phyloP scores from a whole-genome alignment of 2,329 filamentous ascomycete species.

The Ophiostoma perfectum region DNA sequence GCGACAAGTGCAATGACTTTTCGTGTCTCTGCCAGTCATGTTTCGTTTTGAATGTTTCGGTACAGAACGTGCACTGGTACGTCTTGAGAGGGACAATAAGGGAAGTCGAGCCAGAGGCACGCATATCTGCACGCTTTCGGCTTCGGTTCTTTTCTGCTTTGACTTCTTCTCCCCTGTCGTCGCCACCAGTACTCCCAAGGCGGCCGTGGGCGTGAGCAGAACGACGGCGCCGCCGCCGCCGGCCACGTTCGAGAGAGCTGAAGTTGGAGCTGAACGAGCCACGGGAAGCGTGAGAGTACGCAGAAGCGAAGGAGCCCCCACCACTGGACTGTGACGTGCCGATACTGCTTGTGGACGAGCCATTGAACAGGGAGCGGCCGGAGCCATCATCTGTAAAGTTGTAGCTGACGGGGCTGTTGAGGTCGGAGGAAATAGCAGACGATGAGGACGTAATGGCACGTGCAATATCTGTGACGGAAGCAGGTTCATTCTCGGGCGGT shows the following conservation, averaged over 20 bases:
- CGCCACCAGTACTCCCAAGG: conserved; percentile 5
- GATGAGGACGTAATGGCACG: conserved; percentile 50
- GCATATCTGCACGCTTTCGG: conserved; percentile 33
- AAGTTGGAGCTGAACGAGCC: conserved; percentile 53
- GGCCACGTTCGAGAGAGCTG: conserved; percentile 42
- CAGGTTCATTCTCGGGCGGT: conserved; percentile 55
- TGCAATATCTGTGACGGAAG: conserved; percentile 54
- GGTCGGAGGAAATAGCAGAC: conserved; percentile 42
- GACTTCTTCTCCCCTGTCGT: background rate
- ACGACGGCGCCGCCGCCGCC: conserved; percentile 47
- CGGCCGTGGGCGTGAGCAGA: conserved; percentile 31
- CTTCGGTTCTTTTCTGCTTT: background rate
- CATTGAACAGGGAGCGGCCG: conserved; percentile 51
- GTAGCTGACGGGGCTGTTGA: conserved; percentile 53
- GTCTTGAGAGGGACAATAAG: conserved; percentile 47
- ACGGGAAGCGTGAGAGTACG: conserved; percentile 53
- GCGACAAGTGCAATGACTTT: conserved; percentile 59
- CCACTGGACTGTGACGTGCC: conserved; percentile 57
- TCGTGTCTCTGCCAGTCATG: conserved; percentile 68
- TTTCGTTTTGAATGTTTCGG: conserved; percentile 61
- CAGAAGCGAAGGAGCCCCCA: conserved; percentile 50
- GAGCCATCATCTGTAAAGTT: conserved; percentile 59
- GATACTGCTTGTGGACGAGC: conserved; percentile 55
- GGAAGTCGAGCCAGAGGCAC: conserved; percentile 24
- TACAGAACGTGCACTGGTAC: conserved; percentile 65